Conservation (phyloP, 2,329 filamentous ascomycete species). For the Alternaria triticimaculans region DNA sequence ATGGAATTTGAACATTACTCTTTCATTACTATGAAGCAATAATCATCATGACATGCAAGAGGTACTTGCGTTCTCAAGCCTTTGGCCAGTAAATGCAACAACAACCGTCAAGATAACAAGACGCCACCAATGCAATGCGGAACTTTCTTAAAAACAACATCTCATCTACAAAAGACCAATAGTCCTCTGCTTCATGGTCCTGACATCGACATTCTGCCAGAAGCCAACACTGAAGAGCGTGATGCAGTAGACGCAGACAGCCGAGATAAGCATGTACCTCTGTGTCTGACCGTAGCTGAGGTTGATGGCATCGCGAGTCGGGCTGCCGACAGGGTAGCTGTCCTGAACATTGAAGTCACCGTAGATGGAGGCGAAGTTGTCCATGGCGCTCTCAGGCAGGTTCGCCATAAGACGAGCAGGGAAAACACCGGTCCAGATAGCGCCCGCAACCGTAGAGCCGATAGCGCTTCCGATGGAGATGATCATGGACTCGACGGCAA, state of each 20-base stretch:
- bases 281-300: conserved; percentile 47
- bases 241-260: conserved; percentile 36
- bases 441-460: conserved; percentile 63
- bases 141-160: neutral
- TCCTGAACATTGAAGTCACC: conserved; percentile 62
- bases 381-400: conserved; percentile 56
- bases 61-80: neutral
- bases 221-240: conserved; percentile 32
- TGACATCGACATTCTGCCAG: conserved; percentile 42
- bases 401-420: conserved; percentile 54
- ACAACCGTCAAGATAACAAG: neutral
- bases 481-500: conserved; percentile 63
- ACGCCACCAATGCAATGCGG: neutral
- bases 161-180: conserved; percentile 39
- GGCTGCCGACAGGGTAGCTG: conserved; percentile 58
- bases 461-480: conserved; percentile 61
- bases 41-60: neutral
- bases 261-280: conserved; percentile 47
- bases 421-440: conserved; percentile 70
- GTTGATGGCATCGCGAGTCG: conserved; percentile 54
- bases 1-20: neutral
- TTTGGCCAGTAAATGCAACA: neutral
- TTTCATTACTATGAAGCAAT: neutral
- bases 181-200: conserved; percentile 42
- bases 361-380: conserved; percentile 54